Conservation (phyloP, 2,329 filamentous ascomycete species). For the Fusarium newnesense region DNA sequence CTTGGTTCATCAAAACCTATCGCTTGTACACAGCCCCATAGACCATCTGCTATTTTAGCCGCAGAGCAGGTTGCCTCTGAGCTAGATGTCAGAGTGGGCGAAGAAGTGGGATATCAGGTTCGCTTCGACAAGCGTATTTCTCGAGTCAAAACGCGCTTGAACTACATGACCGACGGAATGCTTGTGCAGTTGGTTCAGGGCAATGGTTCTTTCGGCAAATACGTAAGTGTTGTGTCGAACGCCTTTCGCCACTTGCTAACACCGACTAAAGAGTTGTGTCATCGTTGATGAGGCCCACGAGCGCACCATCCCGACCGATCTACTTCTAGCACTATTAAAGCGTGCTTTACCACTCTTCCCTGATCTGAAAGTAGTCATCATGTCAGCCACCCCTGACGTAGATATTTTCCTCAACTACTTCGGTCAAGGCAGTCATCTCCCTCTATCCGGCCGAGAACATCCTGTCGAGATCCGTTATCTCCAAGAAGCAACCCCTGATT, state of each 20-base stretch:
- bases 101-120: constrained; percentile 90
- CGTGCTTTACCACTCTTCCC: background rate
- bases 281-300: background rate
- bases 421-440: background rate
- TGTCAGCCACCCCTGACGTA: background rate
- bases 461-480: background rate
- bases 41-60: constrained; percentile 91
- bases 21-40: constrained; percentile 71
- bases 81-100: constrained; percentile 82
- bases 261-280: background rate
- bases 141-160: constrained; percentile 5
- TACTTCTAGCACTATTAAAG: background rate
- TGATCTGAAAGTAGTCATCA: background rate
- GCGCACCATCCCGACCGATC: background rate
- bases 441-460: background rate
- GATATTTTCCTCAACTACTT: background rate
- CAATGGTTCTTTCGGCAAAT: background rate
- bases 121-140: constrained; percentile 70
- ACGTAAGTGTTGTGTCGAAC: background rate
- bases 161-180: constrained; percentile 30
- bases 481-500: background rate
- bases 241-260: background rate
- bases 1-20: background rate
- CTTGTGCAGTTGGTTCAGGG: background rate
- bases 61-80: constrained; percentile 91